Conservation (phyloP, 441 rosid genomes). For the Populus hybrid region DNA sequence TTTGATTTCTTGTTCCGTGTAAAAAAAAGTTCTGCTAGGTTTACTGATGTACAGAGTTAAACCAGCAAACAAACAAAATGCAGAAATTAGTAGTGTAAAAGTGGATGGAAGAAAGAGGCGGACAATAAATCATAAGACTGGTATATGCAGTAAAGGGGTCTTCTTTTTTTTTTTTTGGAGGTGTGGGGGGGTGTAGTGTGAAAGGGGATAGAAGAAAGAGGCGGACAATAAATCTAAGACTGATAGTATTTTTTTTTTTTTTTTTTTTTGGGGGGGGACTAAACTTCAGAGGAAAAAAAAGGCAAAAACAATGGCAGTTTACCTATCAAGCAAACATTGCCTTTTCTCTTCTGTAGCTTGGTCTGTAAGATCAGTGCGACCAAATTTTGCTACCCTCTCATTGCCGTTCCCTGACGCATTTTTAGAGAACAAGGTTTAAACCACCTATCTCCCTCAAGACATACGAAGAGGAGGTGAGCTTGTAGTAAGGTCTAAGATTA, state of each 20-base stretch:
- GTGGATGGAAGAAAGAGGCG: background rate
- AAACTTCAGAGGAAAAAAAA: too few relatives aligned
- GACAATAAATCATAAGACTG: too few relatives aligned
- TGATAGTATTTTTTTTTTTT: too few relatives aligned
- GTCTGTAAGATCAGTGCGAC: constrained; percentile 25
- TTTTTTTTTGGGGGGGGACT: too few relatives aligned
- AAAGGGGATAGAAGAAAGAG: background rate
- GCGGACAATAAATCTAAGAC: too few relatives aligned
- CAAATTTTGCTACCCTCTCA: constrained; percentile 33
- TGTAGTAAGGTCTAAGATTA: background rate
- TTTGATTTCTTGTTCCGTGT: constrained; percentile 63
- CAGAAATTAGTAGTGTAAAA: background rate
- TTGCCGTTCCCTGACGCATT: constrained; percentile 35
- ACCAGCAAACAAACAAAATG: background rate
- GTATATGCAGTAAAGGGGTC: too few relatives aligned
- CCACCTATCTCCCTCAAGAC: background rate
- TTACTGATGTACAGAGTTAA: background rate
- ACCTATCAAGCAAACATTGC: constrained; percentile 28
- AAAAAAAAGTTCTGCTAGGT: constrained; percentile 29
- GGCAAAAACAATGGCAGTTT: background rate
- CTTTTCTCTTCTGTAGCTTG: constrained; percentile 45
- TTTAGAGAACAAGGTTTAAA: background rate
- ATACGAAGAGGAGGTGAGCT: background rate
- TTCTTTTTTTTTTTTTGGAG: too few relatives aligned
- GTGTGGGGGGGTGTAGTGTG: background rate